These are phyloP conservation scores for Metschnikowia gruessii DNA, from an alignment of 805 yeast species.

Conservation along the genomic window DNA sequence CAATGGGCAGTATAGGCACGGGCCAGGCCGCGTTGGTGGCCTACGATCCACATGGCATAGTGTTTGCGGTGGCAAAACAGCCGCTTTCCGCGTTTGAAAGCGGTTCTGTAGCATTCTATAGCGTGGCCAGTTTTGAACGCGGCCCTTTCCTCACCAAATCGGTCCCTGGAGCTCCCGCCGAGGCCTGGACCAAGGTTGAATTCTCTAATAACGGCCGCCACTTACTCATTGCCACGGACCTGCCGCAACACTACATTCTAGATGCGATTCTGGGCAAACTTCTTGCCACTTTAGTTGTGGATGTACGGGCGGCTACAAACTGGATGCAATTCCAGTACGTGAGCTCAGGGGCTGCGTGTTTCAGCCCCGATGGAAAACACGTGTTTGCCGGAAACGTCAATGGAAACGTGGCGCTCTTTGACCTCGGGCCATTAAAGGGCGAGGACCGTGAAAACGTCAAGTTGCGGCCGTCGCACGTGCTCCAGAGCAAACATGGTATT, in stretches of 20 bases:
- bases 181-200: slow-evolving; percentile 62
- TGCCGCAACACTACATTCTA: slow-evolving; percentile 53
- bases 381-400: slow-evolving; percentile 33
- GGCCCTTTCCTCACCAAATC: slow-evolving; percentile 46
- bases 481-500: slow-evolving; percentile 27
- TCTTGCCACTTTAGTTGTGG: slow-evolving; percentile 28
- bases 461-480: slow-evolving; percentile 24
- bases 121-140: slow-evolving; percentile 53
- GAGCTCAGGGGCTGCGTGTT: slow-evolving; percentile 32
- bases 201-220: slow-evolving; percentile 75
- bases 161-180: slow-evolving; percentile 22
- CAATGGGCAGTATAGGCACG: slow-evolving; percentile 56
- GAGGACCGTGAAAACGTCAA: slow-evolving; percentile 19
- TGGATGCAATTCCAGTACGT: slow-evolving; percentile 34
- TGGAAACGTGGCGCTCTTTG: slow-evolving; percentile 29
- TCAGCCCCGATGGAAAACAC: slow-evolving; percentile 41
- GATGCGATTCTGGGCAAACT: slow-evolving; percentile 68
- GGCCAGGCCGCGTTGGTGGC: slow-evolving; percentile 59
- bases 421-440: slow-evolving; percentile 24
- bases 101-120: slow-evolving; percentile 50
- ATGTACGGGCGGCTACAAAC: slow-evolving; percentile 10
- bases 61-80: slow-evolving; percentile 60
- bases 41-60: slow-evolving; percentile 80
- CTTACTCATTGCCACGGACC: slow-evolving; percentile 55
- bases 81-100: slow-evolving; percentile 17